A percentile compares a stretch with the other conserved stretches of the same genome.
These are phyloP conservation scores for Porcisia deanei DNA, from an alignment of 208 protist species.

Conservation along the genomic window DNA sequence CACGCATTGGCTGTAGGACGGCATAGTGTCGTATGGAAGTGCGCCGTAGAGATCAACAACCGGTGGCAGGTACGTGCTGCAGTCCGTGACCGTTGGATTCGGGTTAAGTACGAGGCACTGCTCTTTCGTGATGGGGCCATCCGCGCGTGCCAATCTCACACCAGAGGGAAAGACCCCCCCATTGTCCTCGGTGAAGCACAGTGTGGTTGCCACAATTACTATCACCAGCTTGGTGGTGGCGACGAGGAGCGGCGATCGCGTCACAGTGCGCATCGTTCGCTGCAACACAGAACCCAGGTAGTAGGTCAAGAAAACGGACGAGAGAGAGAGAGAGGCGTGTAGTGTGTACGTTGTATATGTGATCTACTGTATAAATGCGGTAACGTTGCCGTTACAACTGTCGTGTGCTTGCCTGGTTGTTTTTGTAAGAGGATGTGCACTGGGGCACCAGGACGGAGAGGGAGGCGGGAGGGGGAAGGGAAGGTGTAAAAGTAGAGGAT, in stretches of 20 bases:
- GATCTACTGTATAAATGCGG: neutral
- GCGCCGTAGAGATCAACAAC: slow-evolving; percentile 26
- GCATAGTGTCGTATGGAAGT: slow-evolving; percentile 40
- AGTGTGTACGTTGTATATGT: neutral
- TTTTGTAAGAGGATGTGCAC: neutral
- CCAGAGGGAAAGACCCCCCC: neutral
- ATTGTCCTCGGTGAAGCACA: slow-evolving; percentile 5
- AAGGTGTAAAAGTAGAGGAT: neutral
- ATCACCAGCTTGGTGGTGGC: neutral
- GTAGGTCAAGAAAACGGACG: neutral
- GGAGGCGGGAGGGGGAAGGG: neutral
- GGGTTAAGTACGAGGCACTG: slow-evolving; percentile 57
- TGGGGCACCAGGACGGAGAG: neutral
- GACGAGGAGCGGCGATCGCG: neutral
- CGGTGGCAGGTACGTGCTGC: slow-evolving; percentile 30
- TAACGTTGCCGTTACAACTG: neutral
- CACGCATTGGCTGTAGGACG: slow-evolving; percentile 45
- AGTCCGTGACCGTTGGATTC: slow-evolving; percentile 34
- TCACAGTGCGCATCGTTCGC: slow-evolving; percentile 3
- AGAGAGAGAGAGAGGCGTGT: neutral
- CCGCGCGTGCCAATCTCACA: slow-evolving; percentile 7
- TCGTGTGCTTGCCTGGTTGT: neutral
- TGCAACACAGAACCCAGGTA: neutral
- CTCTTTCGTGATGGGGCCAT: slow-evolving; percentile 35
- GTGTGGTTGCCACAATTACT: neutral